Evolutionary conservation across 345 rosid species (phyloP).

Genomic region (Citropsis articulata): DNA sequence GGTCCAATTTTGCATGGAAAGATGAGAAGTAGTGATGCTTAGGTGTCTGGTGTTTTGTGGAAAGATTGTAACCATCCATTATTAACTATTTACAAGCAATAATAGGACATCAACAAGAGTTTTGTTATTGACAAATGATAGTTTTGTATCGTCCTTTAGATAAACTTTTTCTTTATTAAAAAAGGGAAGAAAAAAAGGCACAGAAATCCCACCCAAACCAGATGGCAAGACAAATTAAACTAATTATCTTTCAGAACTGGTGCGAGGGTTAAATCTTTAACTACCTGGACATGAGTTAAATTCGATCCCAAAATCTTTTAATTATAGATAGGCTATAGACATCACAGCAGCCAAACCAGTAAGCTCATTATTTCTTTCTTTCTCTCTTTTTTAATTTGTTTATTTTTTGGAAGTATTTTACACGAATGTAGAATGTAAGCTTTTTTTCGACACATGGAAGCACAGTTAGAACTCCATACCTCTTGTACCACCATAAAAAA

Average conservation of each 20-base stretch:
- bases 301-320: not conserved
- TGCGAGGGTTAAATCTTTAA: not conserved
- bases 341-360: not conserved
- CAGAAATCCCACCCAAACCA: not conserved
- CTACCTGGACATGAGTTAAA: not conserved
- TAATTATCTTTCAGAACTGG: too few relatives aligned
- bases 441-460: too few relatives aligned
- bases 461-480: too few relatives aligned
- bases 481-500: too few relatives aligned
- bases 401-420: not conserved
- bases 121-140: not conserved
- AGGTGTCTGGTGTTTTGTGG: not conserved
- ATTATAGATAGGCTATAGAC: not conserved
- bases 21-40: not conserved
- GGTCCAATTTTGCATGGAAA: slow-evolving; percentile 16
- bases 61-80: not conserved
- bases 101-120: not conserved
- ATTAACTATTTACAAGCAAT: not conserved
- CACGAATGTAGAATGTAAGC: too few relatives aligned
- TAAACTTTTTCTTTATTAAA: not conserved
- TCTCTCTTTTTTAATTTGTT: not conserved
- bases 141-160: not conserved
- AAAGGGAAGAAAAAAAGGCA: not conserved
- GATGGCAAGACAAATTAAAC: not conserved
- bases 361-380: too few relatives aligned